These are phyloP conservation scores for Neurospora sp. DNA, from an alignment of 2,329 filamentous ascomycete species.

Conservation along the genomic window DNA sequence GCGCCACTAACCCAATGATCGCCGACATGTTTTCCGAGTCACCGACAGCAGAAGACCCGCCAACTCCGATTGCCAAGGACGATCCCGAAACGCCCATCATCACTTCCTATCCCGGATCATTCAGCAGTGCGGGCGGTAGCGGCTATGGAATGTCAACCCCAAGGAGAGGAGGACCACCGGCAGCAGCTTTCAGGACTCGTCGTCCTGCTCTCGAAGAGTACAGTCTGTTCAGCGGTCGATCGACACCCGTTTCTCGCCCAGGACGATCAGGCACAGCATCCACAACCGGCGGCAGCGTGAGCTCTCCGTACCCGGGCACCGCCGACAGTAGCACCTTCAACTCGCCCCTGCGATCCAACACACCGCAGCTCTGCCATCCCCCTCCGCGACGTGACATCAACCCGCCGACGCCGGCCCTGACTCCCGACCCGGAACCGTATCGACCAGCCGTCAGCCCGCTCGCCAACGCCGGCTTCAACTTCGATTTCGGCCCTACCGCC, in stretches of 20 bases:
- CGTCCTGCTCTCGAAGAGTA: slow-evolving; percentile 17
- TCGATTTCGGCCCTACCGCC: slow-evolving; percentile 17
- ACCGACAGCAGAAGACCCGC: not conserved
- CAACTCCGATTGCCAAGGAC: not conserved
- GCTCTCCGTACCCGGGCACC: not conserved
- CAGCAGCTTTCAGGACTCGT: slow-evolving; percentile 9
- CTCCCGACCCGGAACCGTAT: slow-evolving; percentile 3
- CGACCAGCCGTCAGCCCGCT: slow-evolving; percentile 7
- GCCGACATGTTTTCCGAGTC: not conserved
- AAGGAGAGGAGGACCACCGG: not conserved
- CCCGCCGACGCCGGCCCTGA: slow-evolving; percentile 7
- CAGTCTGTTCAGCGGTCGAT: slow-evolving; percentile 9
- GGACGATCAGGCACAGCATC: slow-evolving; percentile 5
- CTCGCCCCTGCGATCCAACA: slow-evolving; percentile 11
- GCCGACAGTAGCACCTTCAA: slow-evolving; percentile 9
- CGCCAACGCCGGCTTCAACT: slow-evolving; percentile 18
- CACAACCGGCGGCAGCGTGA: not conserved
- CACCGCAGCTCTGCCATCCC: slow-evolving; percentile 12
- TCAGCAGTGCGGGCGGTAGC: not conserved
- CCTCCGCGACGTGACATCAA: slow-evolving; percentile 6
- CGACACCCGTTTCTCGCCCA: slow-evolving; percentile 2
- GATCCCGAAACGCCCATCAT: not conserved
- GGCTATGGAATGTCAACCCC: not conserved
- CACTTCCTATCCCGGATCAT: not conserved
- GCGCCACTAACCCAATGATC: not conserved